phyloP scores from a whole-genome alignment of 164 flowering plant genomes.

The Piper betle region DNA sequence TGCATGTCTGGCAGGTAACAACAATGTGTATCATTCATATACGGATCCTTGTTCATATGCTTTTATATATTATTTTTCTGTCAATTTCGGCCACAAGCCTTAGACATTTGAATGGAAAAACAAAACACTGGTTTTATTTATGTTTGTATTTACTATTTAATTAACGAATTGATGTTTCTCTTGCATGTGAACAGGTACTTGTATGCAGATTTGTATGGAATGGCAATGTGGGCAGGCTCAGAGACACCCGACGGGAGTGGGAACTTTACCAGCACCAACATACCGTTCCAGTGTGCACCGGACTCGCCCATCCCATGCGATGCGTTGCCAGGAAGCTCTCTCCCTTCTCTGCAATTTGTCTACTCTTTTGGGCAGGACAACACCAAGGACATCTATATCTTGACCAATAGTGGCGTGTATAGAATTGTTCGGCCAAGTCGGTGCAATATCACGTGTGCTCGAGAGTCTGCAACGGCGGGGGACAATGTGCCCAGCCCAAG shows the following conservation, averaged over 20 bases:
- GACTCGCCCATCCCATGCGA: conserved; percentile 61
- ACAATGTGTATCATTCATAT: background rate
- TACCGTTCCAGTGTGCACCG: conserved; percentile 49
- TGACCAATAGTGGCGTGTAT: conserved; percentile 71
- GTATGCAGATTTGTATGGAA: conserved; percentile 63
- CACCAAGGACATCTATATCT: conserved; percentile 42
- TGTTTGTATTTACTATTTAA: no score
- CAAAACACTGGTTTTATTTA: no score
- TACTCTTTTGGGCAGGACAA: conserved; percentile 85
- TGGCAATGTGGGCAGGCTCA: conserved; percentile 49
- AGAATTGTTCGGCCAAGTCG: conserved; percentile 72
- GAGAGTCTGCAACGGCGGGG: conserved; percentile 38
- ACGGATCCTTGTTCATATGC: background rate
- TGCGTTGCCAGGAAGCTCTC: conserved; percentile 21
- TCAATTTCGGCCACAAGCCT: no score
- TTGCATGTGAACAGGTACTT: conserved; percentile 52
- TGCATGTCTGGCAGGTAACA: conserved; percentile 75
- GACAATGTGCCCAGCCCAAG: conserved; percentile 16
- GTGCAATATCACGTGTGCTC: conserved; percentile 66
- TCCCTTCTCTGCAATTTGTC: conserved; percentile 51
- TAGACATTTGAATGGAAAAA: no score
- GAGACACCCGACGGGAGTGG: conserved; percentile 72
- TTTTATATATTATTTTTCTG: conserved; percentile 3
- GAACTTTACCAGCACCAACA: conserved; percentile 30
- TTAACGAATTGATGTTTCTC: background rate